A percentile compares a stretch with the other conserved stretches of the same genome.
Evolutionary conservation across 352 stramenopile genomes (phyloP).

Genomic region (Phytophthora sp.): DNA sequence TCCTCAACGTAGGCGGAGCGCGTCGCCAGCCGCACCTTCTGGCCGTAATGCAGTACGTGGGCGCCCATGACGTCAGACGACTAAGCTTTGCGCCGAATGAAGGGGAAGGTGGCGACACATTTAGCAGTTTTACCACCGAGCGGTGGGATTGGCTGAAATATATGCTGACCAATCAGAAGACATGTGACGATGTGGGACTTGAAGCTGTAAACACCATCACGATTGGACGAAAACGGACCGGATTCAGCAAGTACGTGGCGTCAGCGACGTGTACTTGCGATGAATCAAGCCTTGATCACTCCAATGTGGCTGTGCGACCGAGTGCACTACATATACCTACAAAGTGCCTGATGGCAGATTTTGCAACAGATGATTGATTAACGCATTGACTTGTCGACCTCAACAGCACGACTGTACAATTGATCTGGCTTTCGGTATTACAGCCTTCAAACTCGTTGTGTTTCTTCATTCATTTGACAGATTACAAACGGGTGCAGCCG

Average conservation of each 20-base stretch:
- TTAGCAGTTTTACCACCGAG: slow-evolving; percentile 7
- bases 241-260: slow-evolving; percentile 19
- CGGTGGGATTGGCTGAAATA: slow-evolving; percentile 22
- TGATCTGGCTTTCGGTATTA: too few relatives aligned
- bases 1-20: slow-evolving; percentile 56
- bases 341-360: background rate
- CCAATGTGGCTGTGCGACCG: background rate
- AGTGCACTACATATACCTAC: background rate
- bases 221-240: slow-evolving; percentile 24
- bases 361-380: background rate
- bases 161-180: background rate
- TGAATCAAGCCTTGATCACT: background rate
- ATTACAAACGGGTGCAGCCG: slow-evolving; percentile 50
- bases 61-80: slow-evolving; percentile 35
- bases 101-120: slow-evolving; percentile 4
- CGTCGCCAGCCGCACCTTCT: slow-evolving; percentile 69
- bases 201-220: slow-evolving; percentile 7
- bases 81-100: slow-evolving; percentile 2
- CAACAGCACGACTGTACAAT: too few relatives aligned
- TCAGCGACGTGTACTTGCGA: background rate
- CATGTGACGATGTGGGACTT: slow-evolving; percentile 2
- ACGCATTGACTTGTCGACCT: background rate
- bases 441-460: too few relatives aligned
- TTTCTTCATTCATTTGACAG: too few relatives aligned
- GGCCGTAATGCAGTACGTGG: slow-evolving; percentile 64